Conservation (phyloP, 1,284 basidiomycete species). For the Clitocybe nebularis region DNA sequence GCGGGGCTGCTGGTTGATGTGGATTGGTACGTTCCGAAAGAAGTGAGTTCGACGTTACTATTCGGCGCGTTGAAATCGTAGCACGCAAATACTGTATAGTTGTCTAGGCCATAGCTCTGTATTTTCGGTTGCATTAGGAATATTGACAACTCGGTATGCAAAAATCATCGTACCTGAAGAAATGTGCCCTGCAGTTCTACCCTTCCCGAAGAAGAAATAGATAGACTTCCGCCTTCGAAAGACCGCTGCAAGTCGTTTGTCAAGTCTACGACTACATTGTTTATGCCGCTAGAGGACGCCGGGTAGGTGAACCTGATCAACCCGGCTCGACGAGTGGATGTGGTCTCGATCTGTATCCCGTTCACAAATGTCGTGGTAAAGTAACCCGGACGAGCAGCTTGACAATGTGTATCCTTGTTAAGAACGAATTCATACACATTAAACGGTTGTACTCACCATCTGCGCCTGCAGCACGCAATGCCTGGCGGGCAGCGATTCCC, state of each 20-base stretch:
- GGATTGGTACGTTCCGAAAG: slow-evolving; percentile 39
- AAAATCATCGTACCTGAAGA: slow-evolving; percentile 30
- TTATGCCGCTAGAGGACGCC: slow-evolving; percentile 19
- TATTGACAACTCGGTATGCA: neutral
- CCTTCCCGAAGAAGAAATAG: slow-evolving; percentile 27
- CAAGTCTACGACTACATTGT: slow-evolving; percentile 39
- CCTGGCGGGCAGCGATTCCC: slow-evolving; percentile 34
- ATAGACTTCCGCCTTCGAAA: slow-evolving; percentile 42
- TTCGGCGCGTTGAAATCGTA: slow-evolving; percentile 37
- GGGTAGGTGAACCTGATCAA: slow-evolving; percentile 43
- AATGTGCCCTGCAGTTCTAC: slow-evolving; percentile 40
- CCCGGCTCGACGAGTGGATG: slow-evolving; percentile 41
- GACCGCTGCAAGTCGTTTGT: slow-evolving; percentile 46
- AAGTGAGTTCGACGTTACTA: slow-evolving; percentile 19
- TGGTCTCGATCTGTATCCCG: slow-evolving; percentile 41
- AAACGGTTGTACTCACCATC: slow-evolving; percentile 29
- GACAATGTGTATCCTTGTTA: neutral
- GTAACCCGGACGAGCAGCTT: slow-evolving; percentile 42
- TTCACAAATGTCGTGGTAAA: slow-evolving; percentile 46
- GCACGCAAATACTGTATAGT: slow-evolving; percentile 45
- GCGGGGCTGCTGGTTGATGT: slow-evolving; percentile 28
- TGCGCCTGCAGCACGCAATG: slow-evolving; percentile 33
- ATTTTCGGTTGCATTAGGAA: slow-evolving; percentile 1
- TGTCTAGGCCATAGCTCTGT: slow-evolving; percentile 45
- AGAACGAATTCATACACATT: neutral